Percentiles rank a stretch among this genome's conserved stretches.
These are phyloP conservation scores for Kodamaea leandrae DNA, from an alignment of 805 yeast genomes.

Conservation along the genomic window DNA sequence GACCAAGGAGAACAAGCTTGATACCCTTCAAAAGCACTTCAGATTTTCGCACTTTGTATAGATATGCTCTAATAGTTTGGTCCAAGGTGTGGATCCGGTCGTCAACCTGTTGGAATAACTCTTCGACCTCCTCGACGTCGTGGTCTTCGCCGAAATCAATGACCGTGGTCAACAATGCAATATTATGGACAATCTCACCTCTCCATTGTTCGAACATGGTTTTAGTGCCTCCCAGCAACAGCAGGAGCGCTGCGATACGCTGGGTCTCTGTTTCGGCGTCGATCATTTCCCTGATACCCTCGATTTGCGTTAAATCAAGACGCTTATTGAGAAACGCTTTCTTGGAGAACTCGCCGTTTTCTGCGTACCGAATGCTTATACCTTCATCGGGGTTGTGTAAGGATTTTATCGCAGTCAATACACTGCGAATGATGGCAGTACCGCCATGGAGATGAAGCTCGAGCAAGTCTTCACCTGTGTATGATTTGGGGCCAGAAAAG, in stretches of 20 bases:
- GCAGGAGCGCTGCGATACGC: conserved; percentile 66
- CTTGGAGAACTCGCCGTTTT: conserved; percentile 87
- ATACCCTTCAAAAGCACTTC: conserved; percentile 73
- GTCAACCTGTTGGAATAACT: conserved; percentile 51
- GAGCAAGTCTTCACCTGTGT: conserved; percentile 87
- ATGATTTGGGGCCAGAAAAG: conserved; percentile 73
- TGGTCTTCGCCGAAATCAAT: conserved; percentile 96
- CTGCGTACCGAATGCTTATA: conserved; percentile 68
- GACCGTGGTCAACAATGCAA: conserved; percentile 79
- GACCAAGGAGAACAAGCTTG: conserved; percentile 72
- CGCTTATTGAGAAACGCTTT: conserved; percentile 84
- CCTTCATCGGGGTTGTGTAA: conserved; percentile 47
- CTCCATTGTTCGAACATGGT: conserved; percentile 65
- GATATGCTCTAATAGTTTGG: conserved; percentile 43
- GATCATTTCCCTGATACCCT: conserved; percentile 83
- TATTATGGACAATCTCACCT: conserved; percentile 53
- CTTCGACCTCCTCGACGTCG: conserved; percentile 64
- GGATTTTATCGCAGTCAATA: conserved; percentile 56
- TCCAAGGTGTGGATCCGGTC: conserved; percentile 40
- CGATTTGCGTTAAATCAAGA: conserved; percentile 84
- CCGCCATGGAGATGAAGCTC: conserved; percentile 97
- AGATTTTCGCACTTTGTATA: conserved; percentile 50
- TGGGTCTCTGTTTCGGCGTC: conserved; percentile 94
- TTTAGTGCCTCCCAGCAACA: conserved; percentile 69
- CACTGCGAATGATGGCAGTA: conserved; percentile 71